Percentiles rank a stretch among this genome's conserved stretches.
Conservation (phyloP, 2,329 filamentous ascomycete species). For the Aaosphaeria arxii region DNA sequence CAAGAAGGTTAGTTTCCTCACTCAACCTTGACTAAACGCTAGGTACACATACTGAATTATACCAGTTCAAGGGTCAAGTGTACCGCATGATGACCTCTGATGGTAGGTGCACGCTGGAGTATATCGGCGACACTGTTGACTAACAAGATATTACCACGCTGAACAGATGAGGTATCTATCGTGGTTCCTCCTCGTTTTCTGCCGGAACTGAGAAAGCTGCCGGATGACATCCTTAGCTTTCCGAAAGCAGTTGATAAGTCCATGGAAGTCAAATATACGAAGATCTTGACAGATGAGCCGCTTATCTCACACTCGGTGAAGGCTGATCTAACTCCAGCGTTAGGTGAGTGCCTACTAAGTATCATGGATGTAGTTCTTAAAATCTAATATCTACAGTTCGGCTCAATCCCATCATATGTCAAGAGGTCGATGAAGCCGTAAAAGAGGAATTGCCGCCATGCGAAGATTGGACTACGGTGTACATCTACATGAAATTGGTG, state of each 20-base stretch:
- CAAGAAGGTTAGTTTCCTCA: not conserved
- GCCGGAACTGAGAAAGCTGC: constrained; percentile 29
- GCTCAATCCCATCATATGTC: constrained; percentile 23
- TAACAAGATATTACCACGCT: not conserved
- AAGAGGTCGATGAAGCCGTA: constrained; percentile 28
- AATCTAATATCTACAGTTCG: constrained; percentile 15
- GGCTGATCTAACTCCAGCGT: constrained; percentile 31
- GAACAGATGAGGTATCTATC: constrained; percentile 5
- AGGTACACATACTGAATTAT: no score
- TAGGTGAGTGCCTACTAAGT: constrained; percentile 15
- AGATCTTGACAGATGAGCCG: constrained; percentile 14
- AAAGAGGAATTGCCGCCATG: constrained; percentile 23
- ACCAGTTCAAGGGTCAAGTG: constrained; percentile 25
- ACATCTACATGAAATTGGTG: constrained; percentile 24
- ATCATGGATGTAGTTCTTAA: no score
- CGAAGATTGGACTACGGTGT: constrained; percentile 30
- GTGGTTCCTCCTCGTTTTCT: constrained; percentile 26
- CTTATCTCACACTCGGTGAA: constrained; percentile 21
- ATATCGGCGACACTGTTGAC: no score
- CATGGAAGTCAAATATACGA: constrained; percentile 32
- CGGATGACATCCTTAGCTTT: constrained; percentile 33
- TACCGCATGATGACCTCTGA: constrained; percentile 19
- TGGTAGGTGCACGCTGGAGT: constrained; percentile 6
- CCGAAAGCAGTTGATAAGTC: constrained; percentile 22
- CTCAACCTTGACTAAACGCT: no score